Percentiles rank a stretch among this genome's conserved stretches.
phyloP scores from a whole-genome alignment of 352 stramenopile genomes.

The Achlya hypogyna region DNA sequence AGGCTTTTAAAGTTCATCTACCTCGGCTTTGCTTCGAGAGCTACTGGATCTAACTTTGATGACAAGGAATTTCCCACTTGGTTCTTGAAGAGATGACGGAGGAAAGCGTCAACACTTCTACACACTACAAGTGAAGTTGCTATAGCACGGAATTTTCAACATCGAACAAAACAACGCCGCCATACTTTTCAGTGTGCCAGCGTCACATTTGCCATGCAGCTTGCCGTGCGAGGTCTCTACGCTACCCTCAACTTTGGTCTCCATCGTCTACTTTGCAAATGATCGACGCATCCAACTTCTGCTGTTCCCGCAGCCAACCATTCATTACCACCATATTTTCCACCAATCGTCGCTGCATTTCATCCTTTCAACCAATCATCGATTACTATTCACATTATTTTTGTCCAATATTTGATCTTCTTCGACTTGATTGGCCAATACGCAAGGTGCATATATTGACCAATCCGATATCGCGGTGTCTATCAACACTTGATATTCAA shows the following conservation, averaged over 20 bases:
- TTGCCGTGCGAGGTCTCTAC: background rate
- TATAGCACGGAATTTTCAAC: constrained; percentile 21
- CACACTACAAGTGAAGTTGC: constrained; percentile 20
- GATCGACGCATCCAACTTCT: background rate
- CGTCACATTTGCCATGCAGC: constrained; percentile 19
- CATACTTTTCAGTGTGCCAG: constrained; percentile 19
- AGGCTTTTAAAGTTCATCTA: too few relatives aligned
- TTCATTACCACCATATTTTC: too few relatives aligned
- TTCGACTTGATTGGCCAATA: too few relatives aligned
- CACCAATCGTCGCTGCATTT: too few relatives aligned
- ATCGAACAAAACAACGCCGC: background rate
- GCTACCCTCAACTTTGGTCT: background rate
- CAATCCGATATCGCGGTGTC: background rate
- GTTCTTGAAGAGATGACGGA: constrained; percentile 12
- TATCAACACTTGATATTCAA: background rate
- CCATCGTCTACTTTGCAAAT: constrained; percentile 7
- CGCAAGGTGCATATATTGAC: background rate
- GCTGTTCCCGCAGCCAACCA: background rate
- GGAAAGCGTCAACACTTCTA: constrained; percentile 10
- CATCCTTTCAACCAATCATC: too few relatives aligned
- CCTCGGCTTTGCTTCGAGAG: too few relatives aligned
- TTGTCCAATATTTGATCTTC: too few relatives aligned
- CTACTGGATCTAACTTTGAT: background rate
- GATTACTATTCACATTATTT: too few relatives aligned
- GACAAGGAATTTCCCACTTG: constrained; percentile 5